phyloP scores from a whole-genome alignment of 805 yeast genomes.

The Saccharomycopsis sp. region DNA sequence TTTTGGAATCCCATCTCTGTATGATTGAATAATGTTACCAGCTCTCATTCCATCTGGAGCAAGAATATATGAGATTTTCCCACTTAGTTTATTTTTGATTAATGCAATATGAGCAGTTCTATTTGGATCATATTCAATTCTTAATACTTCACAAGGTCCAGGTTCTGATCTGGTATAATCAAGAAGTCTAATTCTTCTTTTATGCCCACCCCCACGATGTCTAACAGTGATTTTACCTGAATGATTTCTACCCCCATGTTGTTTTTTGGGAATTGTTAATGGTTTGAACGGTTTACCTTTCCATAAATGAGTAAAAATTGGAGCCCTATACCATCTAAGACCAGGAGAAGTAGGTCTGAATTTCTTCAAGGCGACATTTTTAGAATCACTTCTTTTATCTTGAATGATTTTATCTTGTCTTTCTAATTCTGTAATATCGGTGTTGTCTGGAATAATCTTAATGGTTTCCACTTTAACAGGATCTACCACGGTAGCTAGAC shows the following conservation, averaged over 20 bases:
- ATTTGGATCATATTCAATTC: conserved; percentile 94
- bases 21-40: conserved; percentile 86
- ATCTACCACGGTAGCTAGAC: not conserved
- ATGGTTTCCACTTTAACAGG: conserved; percentile 16
- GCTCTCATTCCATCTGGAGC: conserved; percentile 90
- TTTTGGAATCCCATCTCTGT: conserved; percentile 77
- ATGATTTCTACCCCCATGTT: conserved; percentile 81
- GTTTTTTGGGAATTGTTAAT: conserved; percentile 56
- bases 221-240: conserved; percentile 83
- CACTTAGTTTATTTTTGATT: conserved; percentile 51
- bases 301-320: conserved; percentile 78
- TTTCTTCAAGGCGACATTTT: conserved; percentile 59
- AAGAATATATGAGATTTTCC: conserved; percentile 63
- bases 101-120: conserved; percentile 91
- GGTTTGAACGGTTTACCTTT: conserved; percentile 73
- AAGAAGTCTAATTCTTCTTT: conserved; percentile 72
- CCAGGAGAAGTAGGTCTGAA: conserved; percentile 82
- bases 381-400: conserved; percentile 63
- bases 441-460: conserved; percentile 32
- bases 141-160: conserved; percentile 69
- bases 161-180: conserved; percentile 59
- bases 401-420: conserved; percentile 62
- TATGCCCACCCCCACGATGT: conserved; percentile 96
- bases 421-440: conserved; percentile 63
- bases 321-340: conserved; percentile 78